These are phyloP conservation scores for Pythium sp. DNA, from an alignment of 352 stramenopile species.

Conservation along the genomic window DNA sequence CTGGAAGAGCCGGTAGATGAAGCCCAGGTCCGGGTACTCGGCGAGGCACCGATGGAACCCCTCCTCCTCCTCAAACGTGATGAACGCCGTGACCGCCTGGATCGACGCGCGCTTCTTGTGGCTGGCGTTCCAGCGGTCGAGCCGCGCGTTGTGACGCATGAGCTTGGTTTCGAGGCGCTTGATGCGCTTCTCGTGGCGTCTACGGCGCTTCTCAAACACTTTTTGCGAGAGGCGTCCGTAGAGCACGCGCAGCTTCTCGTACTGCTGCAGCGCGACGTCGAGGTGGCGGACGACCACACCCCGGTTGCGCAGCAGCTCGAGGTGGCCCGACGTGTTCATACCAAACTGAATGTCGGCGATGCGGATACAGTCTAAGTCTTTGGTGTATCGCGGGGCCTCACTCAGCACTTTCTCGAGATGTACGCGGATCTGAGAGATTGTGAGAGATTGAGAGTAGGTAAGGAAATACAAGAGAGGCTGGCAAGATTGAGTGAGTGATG, in stretches of 20 bases:
- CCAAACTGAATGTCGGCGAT: conserved; percentile 82
- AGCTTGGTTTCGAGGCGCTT: conserved; percentile 46
- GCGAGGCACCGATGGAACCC: conserved; percentile 70
- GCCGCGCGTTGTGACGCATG: conserved; percentile 31
- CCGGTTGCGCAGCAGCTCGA: conserved; percentile 59
- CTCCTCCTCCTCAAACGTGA: conserved; percentile 86
- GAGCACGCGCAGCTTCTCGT: conserved; percentile 65
- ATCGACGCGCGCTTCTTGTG: conserved; percentile 23
- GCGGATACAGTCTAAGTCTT: conserved; percentile 52
- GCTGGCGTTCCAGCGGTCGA: conserved; percentile 30
- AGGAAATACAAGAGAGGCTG: not conserved
- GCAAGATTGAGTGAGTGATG: not conserved
- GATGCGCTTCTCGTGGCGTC: conserved; percentile 41
- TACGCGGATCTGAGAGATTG: conserved; percentile 39
- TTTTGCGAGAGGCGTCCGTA: conserved; percentile 34
- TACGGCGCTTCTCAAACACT: conserved; percentile 42
- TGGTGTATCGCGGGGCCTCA: conserved; percentile 44
- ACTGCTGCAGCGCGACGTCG: conserved; percentile 60
- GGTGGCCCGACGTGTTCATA: conserved; percentile 56
- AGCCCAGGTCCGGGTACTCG: conserved; percentile 74
- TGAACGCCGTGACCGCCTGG: conserved; percentile 70
- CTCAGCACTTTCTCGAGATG: conserved; percentile 68
- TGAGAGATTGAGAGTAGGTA: not conserved
- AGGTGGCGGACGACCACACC: conserved; percentile 60
- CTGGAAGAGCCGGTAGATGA: conserved; percentile 74